Conservation (phyloP, 2,329 filamentous ascomycete species). For the Passalora sequoiae region DNA sequence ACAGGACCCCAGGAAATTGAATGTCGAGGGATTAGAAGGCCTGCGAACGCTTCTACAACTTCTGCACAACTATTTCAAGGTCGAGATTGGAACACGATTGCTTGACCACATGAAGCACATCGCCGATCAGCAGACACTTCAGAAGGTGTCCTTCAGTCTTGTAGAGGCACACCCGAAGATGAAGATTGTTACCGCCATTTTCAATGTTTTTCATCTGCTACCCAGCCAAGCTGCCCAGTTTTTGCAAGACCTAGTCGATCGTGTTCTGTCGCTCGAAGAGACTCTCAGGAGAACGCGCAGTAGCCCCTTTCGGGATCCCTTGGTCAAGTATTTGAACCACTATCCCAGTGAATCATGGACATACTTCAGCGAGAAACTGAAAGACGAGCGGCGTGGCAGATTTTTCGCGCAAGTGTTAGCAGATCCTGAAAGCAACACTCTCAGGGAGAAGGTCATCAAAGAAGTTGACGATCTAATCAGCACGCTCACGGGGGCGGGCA, state of each 20-base stretch:
- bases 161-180: slow-evolving; percentile 90
- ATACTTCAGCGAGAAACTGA: slow-evolving; percentile 71
- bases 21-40: slow-evolving; percentile 83
- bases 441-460: slow-evolving; percentile 69
- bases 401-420: slow-evolving; percentile 84
- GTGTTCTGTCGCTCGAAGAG: slow-evolving; percentile 81
- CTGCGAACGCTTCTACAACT: slow-evolving; percentile 83
- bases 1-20: slow-evolving; percentile 86
- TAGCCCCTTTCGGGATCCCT: slow-evolving; percentile 83
- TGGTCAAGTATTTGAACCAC: slow-evolving; percentile 89
- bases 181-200: slow-evolving; percentile 89
- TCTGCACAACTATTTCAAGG: slow-evolving; percentile 97
- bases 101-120: slow-evolving; percentile 90
- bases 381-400: slow-evolving; percentile 80
- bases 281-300: slow-evolving; percentile 79
- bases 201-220: slow-evolving; percentile 96
- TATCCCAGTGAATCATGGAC: slow-evolving; percentile 85
- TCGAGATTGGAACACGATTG: slow-evolving; percentile 90
- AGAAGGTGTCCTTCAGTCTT: slow-evolving; percentile 89
- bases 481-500: slow-evolving; percentile 43
- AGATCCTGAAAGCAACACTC: slow-evolving; percentile 65
- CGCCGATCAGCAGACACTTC: slow-evolving; percentile 71
- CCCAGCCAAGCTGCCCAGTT: slow-evolving; percentile 86
- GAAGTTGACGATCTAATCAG: slow-evolving; percentile 69
- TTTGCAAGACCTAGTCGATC: slow-evolving; percentile 82